These are phyloP conservation scores for Myriosclerotinia scirpicola DNA, from an alignment of 2,329 filamentous ascomycete genomes.

Conservation along the genomic window DNA sequence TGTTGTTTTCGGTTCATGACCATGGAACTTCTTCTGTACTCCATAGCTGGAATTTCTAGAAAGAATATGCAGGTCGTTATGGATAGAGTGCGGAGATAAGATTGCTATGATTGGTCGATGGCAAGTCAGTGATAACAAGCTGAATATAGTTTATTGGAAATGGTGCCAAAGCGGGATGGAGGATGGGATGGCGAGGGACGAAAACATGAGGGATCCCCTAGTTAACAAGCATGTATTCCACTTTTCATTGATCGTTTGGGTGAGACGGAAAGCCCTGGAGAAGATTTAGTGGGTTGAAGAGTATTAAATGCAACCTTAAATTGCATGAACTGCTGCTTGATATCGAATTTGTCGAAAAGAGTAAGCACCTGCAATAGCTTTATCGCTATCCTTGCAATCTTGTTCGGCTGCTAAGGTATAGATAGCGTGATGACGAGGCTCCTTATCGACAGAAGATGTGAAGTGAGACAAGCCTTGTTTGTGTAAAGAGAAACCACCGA, in stretches of 20 bases:
- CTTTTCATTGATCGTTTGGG: conserved; percentile 9
- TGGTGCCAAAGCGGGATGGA: background rate
- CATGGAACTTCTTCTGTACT: conserved; percentile 38
- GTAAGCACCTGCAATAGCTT: conserved; percentile 24
- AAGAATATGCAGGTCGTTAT: background rate
- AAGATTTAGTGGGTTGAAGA: conserved; percentile 7
- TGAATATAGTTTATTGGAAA: conserved; percentile 14
- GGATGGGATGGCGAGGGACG: conserved; percentile 19
- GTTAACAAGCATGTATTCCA: conserved; percentile 21
- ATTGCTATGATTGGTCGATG: conserved; percentile 9
- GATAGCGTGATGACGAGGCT: conserved; percentile 26
- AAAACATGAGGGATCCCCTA: conserved; percentile 10
- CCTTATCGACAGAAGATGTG: conserved; percentile 24
- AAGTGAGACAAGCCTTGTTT: conserved; percentile 22
- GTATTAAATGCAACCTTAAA: conserved; percentile 10
- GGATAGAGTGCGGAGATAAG: background rate
- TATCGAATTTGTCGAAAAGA: conserved; percentile 25
- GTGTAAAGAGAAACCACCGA: conserved; percentile 12
- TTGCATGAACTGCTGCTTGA: conserved; percentile 19
- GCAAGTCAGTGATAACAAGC: background rate
- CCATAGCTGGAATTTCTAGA: conserved; percentile 30
- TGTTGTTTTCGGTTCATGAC: conserved; percentile 29
- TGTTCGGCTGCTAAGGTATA: conserved; percentile 15
- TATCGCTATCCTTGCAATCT: conserved; percentile 37
- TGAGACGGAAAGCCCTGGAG: conserved; percentile 10